Evolutionary conservation across 768 basidiomycete species (phyloP).

Genomic region (Inosperma sp.): DNA sequence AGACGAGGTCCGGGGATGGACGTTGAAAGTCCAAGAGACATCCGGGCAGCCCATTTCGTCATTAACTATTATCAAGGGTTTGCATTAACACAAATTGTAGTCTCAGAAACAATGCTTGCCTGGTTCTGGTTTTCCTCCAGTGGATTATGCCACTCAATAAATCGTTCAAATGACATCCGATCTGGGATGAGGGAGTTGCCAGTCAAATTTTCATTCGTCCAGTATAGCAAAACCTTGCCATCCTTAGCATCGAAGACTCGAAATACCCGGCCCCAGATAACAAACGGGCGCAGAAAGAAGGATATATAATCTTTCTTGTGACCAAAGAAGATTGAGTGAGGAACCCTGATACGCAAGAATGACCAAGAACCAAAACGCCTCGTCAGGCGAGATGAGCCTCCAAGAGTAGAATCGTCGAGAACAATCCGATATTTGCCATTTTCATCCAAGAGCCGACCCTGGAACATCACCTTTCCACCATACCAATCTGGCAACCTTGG

Average conservation of each 20-base stretch:
- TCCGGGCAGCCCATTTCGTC: conserved; percentile 60
- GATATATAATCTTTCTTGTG: conserved; percentile 27
- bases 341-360: conserved; percentile 49
- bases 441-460: conserved; percentile 28
- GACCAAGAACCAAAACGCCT: conserved; percentile 57
- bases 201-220: conserved; percentile 44
- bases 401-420: conserved; percentile 46
- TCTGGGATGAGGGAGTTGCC: conserved; percentile 17
- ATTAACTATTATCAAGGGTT: conserved; percentile 38
- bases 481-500: conserved; percentile 43
- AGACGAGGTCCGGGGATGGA: conserved; percentile 55
- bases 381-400: conserved; percentile 51
- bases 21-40: conserved; percentile 56
- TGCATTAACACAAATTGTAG: background rate
- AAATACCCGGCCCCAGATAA: conserved; percentile 53
- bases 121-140: conserved; percentile 43
- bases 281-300: conserved; percentile 46
- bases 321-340: conserved; percentile 30
- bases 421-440: conserved; percentile 31
- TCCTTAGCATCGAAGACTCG: conserved; percentile 61
- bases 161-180: conserved; percentile 40
- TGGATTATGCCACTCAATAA: conserved; percentile 55
- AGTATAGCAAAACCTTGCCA: conserved; percentile 48
- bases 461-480: conserved; percentile 58
- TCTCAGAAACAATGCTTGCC: conserved; percentile 26